These are phyloP conservation scores for Postia placenta DNA, from an alignment of 768 basidiomycete species.

Conservation along the genomic window DNA sequence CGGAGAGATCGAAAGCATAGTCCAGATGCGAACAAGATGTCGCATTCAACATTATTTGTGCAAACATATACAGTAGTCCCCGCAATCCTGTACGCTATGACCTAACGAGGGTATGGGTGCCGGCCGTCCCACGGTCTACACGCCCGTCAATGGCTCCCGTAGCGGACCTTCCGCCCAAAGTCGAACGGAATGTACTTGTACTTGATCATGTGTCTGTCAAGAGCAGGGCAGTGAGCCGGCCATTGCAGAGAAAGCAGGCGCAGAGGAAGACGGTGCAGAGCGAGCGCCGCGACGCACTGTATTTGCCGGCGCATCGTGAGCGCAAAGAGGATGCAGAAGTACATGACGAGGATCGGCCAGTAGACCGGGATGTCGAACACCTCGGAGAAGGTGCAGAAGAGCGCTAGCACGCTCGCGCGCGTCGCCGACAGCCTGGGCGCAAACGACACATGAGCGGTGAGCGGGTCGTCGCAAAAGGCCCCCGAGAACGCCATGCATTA, in stretches of 20 bases:
- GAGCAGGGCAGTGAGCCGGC: conserved; percentile 2
- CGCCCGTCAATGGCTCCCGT: conserved; percentile 61
- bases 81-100: too few relatives aligned
- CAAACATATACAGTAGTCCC: too few relatives aligned
- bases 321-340: conserved; percentile 93
- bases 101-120: too few relatives aligned
- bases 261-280: background rate
- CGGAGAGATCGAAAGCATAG: too few relatives aligned
- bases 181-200: conserved; percentile 97
- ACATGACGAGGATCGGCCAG: conserved; percentile 97
- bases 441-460: conserved; percentile 1
- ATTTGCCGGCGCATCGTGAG: conserved; percentile 96
- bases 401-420: conserved; percentile 76
- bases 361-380: conserved; percentile 96
- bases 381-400: conserved; percentile 76
- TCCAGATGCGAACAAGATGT: too few relatives aligned
- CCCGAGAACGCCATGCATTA: conserved; percentile 7
- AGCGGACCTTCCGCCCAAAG: conserved; percentile 87
- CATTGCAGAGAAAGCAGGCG: conserved; percentile 4
- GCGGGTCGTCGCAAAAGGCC: background rate
- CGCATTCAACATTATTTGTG: too few relatives aligned
- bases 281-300: conserved; percentile 56
- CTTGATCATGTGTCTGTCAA: conserved; percentile 95
- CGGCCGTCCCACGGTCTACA: too few relatives aligned
- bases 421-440: conserved; percentile 95